phyloP scores from a whole-genome alignment of 257 asterid genomes.

The Jacaranda mimosifolia region DNA sequence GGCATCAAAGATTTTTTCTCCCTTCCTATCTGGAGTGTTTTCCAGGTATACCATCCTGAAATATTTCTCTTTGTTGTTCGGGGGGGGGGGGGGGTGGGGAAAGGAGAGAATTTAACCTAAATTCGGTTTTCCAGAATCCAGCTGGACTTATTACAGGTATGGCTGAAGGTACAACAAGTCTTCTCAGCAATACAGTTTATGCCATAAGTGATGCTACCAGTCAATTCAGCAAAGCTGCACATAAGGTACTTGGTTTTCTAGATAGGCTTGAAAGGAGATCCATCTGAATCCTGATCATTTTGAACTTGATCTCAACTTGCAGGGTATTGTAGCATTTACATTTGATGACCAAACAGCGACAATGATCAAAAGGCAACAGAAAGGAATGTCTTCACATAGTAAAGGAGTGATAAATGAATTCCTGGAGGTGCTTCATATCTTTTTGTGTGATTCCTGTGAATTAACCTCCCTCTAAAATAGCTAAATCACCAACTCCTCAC shows the following conservation, averaged over 20 bases:
- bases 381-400: slow-evolving; percentile 79
- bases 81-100: no score
- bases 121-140: slow-evolving; percentile 79
- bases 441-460: slow-evolving; percentile 15
- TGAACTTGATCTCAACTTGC: slow-evolving; percentile 42
- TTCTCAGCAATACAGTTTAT: slow-evolving; percentile 88
- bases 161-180: slow-evolving; percentile 99
- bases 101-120: slow-evolving; percentile 24
- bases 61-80: slow-evolving; percentile 1
- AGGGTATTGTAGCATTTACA: slow-evolving; percentile 97
- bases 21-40: slow-evolving; percentile 85
- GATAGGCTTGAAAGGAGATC: slow-evolving; percentile 18
- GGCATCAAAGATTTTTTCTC: slow-evolving; percentile 95
- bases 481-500: not conserved
- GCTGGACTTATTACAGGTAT: slow-evolving; percentile 88
- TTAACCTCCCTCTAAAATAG: slow-evolving; percentile 9
- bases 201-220: slow-evolving; percentile 98
- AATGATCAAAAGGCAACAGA: slow-evolving; percentile 74
- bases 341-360: slow-evolving; percentile 76
- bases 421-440: slow-evolving; percentile 68
- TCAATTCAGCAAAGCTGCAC: slow-evolving; percentile 97
- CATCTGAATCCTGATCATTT: slow-evolving; percentile 26
- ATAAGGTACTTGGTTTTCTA: slow-evolving; percentile 70
- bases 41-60: slow-evolving; percentile 63
- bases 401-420: slow-evolving; percentile 94